Evolutionary conservation across 1,284 basidiomycete genomes (phyloP).

Genomic region (Austroboletus novae-zelandiae): DNA sequence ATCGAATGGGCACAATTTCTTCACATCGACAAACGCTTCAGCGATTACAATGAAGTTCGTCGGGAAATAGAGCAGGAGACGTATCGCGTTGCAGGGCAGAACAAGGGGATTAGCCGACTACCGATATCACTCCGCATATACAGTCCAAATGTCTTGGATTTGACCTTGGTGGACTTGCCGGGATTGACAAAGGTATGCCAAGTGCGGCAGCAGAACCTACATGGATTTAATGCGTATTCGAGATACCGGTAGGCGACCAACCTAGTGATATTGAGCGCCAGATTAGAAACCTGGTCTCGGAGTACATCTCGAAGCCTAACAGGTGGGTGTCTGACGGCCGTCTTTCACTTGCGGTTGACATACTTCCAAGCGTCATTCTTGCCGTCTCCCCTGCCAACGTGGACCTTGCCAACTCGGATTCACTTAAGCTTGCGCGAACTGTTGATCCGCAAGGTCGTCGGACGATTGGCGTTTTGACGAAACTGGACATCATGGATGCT

Average conservation of each 20-base stretch:
- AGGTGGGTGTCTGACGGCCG: slow-evolving; percentile 52
- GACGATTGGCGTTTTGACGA: slow-evolving; percentile 95
- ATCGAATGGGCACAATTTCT: slow-evolving; percentile 97
- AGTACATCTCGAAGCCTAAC: slow-evolving; percentile 97
- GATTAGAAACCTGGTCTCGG: slow-evolving; percentile 90
- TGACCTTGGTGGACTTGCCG: slow-evolving; percentile 95
- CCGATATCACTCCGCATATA: slow-evolving; percentile 95
- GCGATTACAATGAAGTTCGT: slow-evolving; percentile 91
- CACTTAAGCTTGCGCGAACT: slow-evolving; percentile 91
- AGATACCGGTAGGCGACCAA: slow-evolving; percentile 91
- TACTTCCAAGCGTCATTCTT: slow-evolving; percentile 77
- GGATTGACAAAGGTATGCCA: slow-evolving; percentile 86
- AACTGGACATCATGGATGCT: slow-evolving; percentile 98
- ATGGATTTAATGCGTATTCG: slow-evolving; percentile 4
- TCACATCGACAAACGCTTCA: slow-evolving; percentile 94
- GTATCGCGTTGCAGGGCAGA: slow-evolving; percentile 95
- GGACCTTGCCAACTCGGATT: slow-evolving; percentile 97
- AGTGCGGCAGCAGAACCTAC: neutral
- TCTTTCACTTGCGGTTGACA: slow-evolving; percentile 1
- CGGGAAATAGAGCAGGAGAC: slow-evolving; percentile 99
- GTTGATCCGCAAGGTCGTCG: slow-evolving; percentile 95
- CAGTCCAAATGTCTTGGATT: slow-evolving; percentile 91
- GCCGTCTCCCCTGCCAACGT: slow-evolving; percentile 97
- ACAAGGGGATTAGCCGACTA: slow-evolving; percentile 96
- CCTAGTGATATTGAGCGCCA: slow-evolving; percentile 96